These are phyloP conservation scores for Irpex sp. DNA, from an alignment of 1,284 basidiomycete species.

Conservation along the genomic window DNA sequence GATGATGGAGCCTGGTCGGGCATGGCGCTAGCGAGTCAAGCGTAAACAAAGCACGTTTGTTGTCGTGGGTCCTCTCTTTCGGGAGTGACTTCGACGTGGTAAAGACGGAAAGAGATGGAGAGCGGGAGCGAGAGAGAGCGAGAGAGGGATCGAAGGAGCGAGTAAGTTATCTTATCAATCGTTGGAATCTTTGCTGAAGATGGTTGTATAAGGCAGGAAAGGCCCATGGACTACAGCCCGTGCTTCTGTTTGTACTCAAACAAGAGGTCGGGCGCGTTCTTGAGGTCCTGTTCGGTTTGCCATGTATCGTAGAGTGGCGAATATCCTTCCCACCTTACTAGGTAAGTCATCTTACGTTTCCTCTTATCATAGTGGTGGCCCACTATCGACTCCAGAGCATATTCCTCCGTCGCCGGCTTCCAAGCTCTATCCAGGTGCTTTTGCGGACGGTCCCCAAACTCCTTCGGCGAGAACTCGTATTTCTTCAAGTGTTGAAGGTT, in stretches of 20 bases:
- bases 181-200: no score
- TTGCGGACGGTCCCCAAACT: slow-evolving; percentile 12
- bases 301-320: slow-evolving; percentile 3
- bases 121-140: no score
- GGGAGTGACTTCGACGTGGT: no score
- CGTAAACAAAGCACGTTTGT: background rate
- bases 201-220: no score
- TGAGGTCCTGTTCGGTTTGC: background rate
- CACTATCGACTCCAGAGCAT: slow-evolving; percentile 12
- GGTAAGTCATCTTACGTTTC: slow-evolving; percentile 6
- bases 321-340: slow-evolving; percentile 20
- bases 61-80: background rate
- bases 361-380: background rate
- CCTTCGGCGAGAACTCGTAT: slow-evolving; percentile 12
- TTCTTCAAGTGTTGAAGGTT: slow-evolving; percentile 25
- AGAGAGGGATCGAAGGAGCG: no score
- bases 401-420: slow-evolving; percentile 13
- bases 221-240: no score
- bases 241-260: background rate
- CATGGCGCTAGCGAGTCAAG: no score
- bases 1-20: no score
- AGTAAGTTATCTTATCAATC: no score
- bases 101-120: no score
- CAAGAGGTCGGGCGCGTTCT: background rate
- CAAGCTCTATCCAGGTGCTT: slow-evolving; percentile 2